These are phyloP conservation scores for Penicillium nucicola DNA, from an alignment of 495 filamentous ascomycete species.

Conservation along the genomic window DNA sequence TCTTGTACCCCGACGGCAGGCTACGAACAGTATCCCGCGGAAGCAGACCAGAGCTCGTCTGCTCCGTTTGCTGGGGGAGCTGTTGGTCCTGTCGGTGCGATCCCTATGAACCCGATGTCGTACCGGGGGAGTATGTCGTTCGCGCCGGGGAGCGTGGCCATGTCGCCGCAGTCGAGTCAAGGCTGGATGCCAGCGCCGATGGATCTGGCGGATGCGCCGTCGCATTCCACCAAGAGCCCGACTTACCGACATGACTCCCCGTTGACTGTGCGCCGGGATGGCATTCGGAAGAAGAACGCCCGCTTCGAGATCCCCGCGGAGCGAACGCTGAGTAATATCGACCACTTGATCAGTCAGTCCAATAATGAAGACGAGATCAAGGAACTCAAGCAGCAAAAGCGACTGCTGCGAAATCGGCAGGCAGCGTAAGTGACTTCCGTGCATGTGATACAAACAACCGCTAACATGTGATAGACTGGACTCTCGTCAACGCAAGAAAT, in stretches of 20 bases:
- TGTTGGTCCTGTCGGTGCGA: slow-evolving; percentile 47
- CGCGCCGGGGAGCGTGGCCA: slow-evolving; percentile 45
- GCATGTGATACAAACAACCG: background rate
- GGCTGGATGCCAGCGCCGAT: slow-evolving; percentile 60
- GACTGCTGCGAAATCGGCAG: slow-evolving; percentile 89
- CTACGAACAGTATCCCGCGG: slow-evolving; percentile 63
- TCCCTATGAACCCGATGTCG: slow-evolving; percentile 46
- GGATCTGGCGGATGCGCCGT: slow-evolving; percentile 55
- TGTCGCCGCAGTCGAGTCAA: slow-evolving; percentile 61
- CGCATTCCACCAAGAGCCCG: slow-evolving; percentile 74
- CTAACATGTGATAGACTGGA: slow-evolving; percentile 69
- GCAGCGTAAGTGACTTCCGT: slow-evolving; percentile 69
- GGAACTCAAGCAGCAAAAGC: slow-evolving; percentile 97
- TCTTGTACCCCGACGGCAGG: slow-evolving; percentile 57
- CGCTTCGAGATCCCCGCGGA: slow-evolving; percentile 96
- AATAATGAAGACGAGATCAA: slow-evolving; percentile 93
- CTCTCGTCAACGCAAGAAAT: slow-evolving; percentile 97
- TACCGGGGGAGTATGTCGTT: slow-evolving; percentile 39
- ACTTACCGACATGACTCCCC: slow-evolving; percentile 77
- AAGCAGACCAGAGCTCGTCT: slow-evolving; percentile 56
- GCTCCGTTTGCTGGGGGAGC: slow-evolving; percentile 52
- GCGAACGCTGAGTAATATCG: slow-evolving; percentile 91
- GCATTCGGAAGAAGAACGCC: slow-evolving; percentile 99
- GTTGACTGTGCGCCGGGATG: slow-evolving; percentile 71
- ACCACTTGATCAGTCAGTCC: slow-evolving; percentile 83